Conservation (phyloP, 306 rosid species). For the Bauhinia variegata region DNA sequence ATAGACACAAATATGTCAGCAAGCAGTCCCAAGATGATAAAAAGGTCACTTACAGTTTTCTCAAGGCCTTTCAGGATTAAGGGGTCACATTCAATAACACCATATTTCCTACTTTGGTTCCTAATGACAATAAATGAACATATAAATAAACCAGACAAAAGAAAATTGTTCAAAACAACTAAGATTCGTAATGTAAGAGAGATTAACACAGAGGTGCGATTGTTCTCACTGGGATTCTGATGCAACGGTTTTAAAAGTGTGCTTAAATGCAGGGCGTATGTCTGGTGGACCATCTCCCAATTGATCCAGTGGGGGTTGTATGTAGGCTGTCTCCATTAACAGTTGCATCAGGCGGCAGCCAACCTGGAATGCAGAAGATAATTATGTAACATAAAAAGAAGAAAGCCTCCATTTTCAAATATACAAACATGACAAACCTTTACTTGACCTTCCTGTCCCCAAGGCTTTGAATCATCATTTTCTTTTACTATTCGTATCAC, state of each 20-base stretch:
- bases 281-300: constrained; percentile 76
- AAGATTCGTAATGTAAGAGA: constrained; percentile 24
- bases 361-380: constrained; percentile 60
- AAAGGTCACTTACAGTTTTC: constrained; percentile 70
- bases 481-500: constrained; percentile 58
- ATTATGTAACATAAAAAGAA: constrained; percentile 24
- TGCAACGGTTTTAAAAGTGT: constrained; percentile 55
- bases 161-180: constrained; percentile 15
- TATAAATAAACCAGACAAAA: constrained; percentile 10
- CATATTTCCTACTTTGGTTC: constrained; percentile 75
- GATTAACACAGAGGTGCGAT: constrained; percentile 23
- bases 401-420: constrained; percentile 11
- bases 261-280: constrained; percentile 85
- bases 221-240: constrained; percentile 65
- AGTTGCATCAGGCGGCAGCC: constrained; percentile 77
- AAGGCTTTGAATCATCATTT: constrained; percentile 69
- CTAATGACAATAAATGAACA: constrained; percentile 47
- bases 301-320: constrained; percentile 82
- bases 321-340: constrained; percentile 80
- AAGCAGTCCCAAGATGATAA: constrained; percentile 16
- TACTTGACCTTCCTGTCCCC: constrained; percentile 90
- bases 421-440: constrained; percentile 68
- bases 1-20: constrained; percentile 13
- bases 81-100: constrained; percentile 89
- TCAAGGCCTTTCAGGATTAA: constrained; percentile 74